These are phyloP conservation scores for Luffa aegyptiaca DNA, from an alignment of 306 rosid genomes.

Conservation along the genomic window DNA sequence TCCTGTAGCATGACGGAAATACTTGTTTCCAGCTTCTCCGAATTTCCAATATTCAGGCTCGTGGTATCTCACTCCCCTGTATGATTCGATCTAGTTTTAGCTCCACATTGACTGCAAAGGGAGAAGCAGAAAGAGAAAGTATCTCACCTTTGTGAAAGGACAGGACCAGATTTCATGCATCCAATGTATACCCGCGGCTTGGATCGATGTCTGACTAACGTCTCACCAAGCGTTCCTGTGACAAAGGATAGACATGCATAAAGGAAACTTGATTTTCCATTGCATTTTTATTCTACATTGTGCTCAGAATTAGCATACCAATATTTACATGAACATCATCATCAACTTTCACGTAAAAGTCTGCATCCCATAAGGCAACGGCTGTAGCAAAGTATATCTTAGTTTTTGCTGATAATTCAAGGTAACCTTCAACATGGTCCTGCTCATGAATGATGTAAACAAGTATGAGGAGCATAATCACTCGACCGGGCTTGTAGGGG, in stretches of 20 bases:
- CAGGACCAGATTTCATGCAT: constrained; percentile 99
- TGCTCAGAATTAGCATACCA: constrained; percentile 32
- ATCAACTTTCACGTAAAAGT: constrained; percentile 92
- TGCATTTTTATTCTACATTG: not conserved
- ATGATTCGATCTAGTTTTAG: constrained; percentile 1
- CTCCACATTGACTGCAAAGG: constrained; percentile 1
- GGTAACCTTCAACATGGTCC: constrained; percentile 99
- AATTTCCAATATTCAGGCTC: constrained; percentile 97
- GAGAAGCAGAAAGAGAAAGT: not conserved
- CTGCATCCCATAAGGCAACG: constrained; percentile 89
- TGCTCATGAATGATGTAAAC: constrained; percentile 17
- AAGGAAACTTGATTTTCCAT: not conserved
- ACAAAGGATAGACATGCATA: not conserved
- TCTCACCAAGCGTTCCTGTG: constrained; percentile 92
- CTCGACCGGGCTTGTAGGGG: not conserved
- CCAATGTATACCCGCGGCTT: constrained; percentile 81
- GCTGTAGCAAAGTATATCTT: constrained; percentile 86
- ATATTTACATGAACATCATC: constrained; percentile 97
- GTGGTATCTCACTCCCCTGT: constrained; percentile 98
- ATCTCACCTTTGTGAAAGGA: constrained; percentile 72
- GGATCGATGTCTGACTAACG: constrained; percentile 70
- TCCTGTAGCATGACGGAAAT: constrained; percentile 98
- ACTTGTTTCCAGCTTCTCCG: constrained; percentile 92
- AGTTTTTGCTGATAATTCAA: constrained; percentile 95
- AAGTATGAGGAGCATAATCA: not conserved